Evolutionary conservation across 2,329 filamentous ascomycete genomes (phyloP).

Genomic region (Fusarium sp.): DNA sequence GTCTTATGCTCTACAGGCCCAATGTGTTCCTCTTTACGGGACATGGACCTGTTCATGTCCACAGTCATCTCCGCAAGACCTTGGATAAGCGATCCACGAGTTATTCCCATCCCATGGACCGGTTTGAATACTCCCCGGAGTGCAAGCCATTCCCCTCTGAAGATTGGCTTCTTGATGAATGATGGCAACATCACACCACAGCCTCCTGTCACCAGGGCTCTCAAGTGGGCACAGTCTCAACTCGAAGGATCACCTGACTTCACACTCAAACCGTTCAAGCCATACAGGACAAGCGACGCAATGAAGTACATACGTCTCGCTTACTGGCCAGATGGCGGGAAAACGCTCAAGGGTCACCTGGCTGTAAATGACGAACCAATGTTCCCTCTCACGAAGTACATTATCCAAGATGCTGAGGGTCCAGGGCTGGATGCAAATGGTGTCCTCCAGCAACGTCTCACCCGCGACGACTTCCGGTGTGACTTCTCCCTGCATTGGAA

Average conservation of each 20-base stretch:
- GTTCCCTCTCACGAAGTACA: slow-evolving; percentile 48
- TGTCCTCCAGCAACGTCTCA: slow-evolving; percentile 47
- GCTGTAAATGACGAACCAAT: slow-evolving; percentile 48
- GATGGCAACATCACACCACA: slow-evolving; percentile 57
- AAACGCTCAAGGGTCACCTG: slow-evolving; percentile 30
- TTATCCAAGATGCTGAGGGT: slow-evolving; percentile 37
- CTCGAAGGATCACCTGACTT: neutral
- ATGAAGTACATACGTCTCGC: slow-evolving; percentile 30
- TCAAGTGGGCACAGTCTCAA: slow-evolving; percentile 53
- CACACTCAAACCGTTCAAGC: slow-evolving; percentile 28
- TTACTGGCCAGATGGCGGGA: slow-evolving; percentile 49
- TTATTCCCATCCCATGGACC: slow-evolving; percentile 54
- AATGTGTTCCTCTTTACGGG: slow-evolving; percentile 52
- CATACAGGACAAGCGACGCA: slow-evolving; percentile 22
- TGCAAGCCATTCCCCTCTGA: slow-evolving; percentile 40
- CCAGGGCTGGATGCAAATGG: slow-evolving; percentile 22
- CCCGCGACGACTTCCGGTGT: slow-evolving; percentile 50
- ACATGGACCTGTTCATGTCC: slow-evolving; percentile 55
- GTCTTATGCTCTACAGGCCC: slow-evolving; percentile 54
- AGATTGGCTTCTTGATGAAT: slow-evolving; percentile 60
- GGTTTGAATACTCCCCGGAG: neutral
- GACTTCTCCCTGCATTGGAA: slow-evolving; percentile 54
- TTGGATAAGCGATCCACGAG: slow-evolving; percentile 50
- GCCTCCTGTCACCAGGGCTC: slow-evolving; percentile 55
- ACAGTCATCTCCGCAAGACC: slow-evolving; percentile 45